Evolutionary conservation across 2,329 filamentous ascomycete genomes (phyloP).

Genomic region (Stemphylium vesicarium): DNA sequence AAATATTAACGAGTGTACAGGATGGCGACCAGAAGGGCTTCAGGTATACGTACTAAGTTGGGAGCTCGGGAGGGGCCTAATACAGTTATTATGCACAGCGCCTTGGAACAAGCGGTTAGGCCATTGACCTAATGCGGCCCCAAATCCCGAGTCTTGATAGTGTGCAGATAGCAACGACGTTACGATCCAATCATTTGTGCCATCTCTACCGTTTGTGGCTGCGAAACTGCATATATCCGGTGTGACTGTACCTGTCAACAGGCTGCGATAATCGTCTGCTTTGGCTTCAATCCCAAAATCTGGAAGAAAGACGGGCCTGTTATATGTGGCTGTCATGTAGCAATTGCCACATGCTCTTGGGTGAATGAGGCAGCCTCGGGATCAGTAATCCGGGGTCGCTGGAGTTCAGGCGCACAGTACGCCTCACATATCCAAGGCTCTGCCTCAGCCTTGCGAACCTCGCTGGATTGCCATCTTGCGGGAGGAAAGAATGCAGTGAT

Average conservation of each 20-base stretch:
- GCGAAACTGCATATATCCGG: not conserved
- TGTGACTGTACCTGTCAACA: not conserved
- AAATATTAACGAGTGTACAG: conserved; percentile 25
- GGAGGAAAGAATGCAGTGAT: too few species aligned
- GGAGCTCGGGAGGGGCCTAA: not conserved
- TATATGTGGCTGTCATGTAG: too few species aligned
- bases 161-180: not conserved
- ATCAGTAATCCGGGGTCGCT: too few species aligned
- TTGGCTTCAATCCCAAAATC: too few species aligned
- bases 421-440: too few species aligned
- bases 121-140: not conserved
- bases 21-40: conserved; percentile 44
- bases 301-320: too few species aligned
- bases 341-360: too few species aligned
- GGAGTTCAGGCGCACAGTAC: too few species aligned
- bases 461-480: too few species aligned
- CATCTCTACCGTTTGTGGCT: not conserved
- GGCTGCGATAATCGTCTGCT: too few species aligned
- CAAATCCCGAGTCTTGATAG: not conserved
- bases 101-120: not conserved
- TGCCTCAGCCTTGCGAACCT: too few species aligned
- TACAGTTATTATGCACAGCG: not conserved
- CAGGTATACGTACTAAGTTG: conserved; percentile 39
- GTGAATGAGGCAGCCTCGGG: too few species aligned
- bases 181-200: not conserved